Evolutionary conservation across 106 monocot genomes (phyloP).

Genomic region (Dioscorea zingiberensis): DNA sequence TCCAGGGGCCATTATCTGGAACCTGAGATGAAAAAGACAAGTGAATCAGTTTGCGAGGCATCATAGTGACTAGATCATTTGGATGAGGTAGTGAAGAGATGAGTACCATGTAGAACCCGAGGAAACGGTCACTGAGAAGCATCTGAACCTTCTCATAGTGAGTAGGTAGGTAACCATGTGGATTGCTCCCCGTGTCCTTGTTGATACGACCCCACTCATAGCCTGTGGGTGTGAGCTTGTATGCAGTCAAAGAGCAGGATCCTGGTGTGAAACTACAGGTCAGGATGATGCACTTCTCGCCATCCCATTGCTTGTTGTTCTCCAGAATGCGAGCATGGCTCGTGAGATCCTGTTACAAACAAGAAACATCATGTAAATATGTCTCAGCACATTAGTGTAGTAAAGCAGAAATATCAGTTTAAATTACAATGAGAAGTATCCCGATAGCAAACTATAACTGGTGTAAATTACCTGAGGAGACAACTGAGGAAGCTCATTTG

Average conservation of each 20-base stretch:
- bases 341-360: constrained; percentile 73
- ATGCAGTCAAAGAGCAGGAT: constrained; percentile 95
- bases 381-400: too few relatives aligned
- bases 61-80: too few relatives aligned
- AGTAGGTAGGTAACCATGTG: constrained; percentile 94
- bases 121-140: constrained; percentile 98
- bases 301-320: constrained; percentile 99
- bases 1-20: constrained; percentile 96
- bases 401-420: too few relatives aligned
- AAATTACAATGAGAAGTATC: too few relatives aligned
- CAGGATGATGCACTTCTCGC: constrained; percentile 92
- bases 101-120: constrained; percentile 97
- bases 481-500: constrained; percentile 95
- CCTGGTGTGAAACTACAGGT: constrained; percentile 99
- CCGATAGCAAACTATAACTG: not conserved
- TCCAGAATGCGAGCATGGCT: constrained; percentile 82
- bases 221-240: constrained; percentile 92
- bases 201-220: constrained; percentile 98
- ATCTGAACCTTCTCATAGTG: constrained; percentile 99
- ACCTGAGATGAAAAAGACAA: constrained; percentile 26
- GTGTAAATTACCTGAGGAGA: constrained; percentile 69
- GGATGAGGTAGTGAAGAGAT: not conserved
- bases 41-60: not conserved
- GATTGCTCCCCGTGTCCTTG: constrained; percentile 99
- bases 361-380: not conserved